phyloP scores from a whole-genome alignment of 1,284 basidiomycete genomes.

The Apiotrichum brassicae region DNA sequence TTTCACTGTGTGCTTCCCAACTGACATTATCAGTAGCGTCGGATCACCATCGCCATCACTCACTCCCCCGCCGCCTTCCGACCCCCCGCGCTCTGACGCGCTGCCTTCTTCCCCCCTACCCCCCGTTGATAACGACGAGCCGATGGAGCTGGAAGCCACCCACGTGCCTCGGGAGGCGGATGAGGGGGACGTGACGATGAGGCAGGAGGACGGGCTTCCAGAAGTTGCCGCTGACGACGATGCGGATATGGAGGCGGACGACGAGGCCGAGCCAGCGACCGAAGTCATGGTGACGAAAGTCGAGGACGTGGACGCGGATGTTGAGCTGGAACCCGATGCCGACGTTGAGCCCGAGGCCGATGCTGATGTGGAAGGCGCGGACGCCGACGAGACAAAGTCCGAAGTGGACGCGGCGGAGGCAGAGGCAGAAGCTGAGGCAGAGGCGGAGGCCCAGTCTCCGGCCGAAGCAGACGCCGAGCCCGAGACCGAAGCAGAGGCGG shows the following conservation, averaged over 20 bases:
- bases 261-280: no score
- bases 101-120: constrained; percentile 7
- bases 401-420: not conserved
- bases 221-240: no score
- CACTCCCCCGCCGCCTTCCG: constrained; percentile 24
- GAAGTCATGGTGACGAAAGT: no score
- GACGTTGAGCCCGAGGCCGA: not conserved
- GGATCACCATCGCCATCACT: constrained; percentile 22
- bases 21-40: not conserved
- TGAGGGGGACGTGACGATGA: no score
- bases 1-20: not conserved
- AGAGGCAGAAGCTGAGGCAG: constrained; percentile 3
- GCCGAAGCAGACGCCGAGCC: constrained; percentile 1
- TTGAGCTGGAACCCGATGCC: no score
- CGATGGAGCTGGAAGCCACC: no score
- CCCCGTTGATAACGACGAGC: constrained; percentile 2
- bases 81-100: constrained; percentile 14
- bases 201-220: no score
- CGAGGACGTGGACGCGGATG: no score
- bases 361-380: not conserved
- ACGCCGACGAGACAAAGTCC: not conserved
- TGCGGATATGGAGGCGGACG: no score
- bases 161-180: no score
- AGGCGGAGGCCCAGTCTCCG: constrained; percentile 1
- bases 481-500: not conserved